phyloP scores from a whole-genome alignment of 176 grass and related monocot genomes.

The Carex kokanica region DNA sequence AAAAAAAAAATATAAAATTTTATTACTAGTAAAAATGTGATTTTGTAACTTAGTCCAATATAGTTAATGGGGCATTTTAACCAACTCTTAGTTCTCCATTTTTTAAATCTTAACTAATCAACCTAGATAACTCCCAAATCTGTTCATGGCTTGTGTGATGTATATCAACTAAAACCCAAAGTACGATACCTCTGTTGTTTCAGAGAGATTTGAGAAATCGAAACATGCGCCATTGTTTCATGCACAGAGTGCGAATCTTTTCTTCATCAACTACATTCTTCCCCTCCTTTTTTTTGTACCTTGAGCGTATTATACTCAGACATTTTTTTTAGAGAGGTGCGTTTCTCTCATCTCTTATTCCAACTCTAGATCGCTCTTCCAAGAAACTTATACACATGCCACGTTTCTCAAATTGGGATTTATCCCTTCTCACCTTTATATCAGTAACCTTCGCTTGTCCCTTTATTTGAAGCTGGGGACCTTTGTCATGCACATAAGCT shows the following conservation, averaged over 20 bases:
- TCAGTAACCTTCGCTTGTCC: constrained; percentile 30
- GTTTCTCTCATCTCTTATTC: constrained; percentile 17
- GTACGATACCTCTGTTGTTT: not conserved
- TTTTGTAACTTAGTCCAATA: no score
- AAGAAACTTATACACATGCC: constrained; percentile 16
- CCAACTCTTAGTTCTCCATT: no score
- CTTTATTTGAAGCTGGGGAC: constrained; percentile 13
- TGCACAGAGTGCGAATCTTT: not conserved
- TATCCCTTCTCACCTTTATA: not conserved
- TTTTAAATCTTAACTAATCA: no score
- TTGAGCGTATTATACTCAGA: not conserved
- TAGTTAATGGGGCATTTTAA: no score
- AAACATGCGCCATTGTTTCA: constrained; percentile 19
- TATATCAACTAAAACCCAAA: no score
- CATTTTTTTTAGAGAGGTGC: not conserved
- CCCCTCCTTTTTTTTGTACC: not conserved
- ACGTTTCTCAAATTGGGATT: constrained; percentile 18
- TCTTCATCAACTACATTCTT: not conserved
- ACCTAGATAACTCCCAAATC: no score
- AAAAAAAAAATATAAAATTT: no score
- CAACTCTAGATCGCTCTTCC: constrained; percentile 10
- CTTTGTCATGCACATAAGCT: constrained; percentile 23
- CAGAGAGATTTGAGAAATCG: not conserved
- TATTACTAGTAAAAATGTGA: no score
- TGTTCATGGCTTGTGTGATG: no score